Percentiles rank a stretch among this genome's conserved stretches.
Conservation (phyloP, 176 grass and related monocot species). For the Miscanthus lutarioriparius region DNA sequence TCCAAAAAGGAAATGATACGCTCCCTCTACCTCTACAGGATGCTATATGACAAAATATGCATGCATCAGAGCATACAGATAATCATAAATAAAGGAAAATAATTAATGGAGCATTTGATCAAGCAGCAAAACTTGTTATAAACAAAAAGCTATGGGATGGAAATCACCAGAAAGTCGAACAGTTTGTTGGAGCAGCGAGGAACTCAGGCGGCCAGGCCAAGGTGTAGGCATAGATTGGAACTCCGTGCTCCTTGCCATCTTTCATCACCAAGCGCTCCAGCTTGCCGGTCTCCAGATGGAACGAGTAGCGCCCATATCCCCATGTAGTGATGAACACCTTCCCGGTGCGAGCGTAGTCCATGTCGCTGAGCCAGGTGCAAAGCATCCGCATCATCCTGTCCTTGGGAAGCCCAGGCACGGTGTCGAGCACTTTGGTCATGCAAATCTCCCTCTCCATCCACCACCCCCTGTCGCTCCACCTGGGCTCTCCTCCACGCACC, state of each 20-base stretch:
- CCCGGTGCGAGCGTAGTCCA: background rate
- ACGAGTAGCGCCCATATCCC: background rate
- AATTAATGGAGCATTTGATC: background rate
- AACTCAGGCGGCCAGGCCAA: constrained; percentile 1
- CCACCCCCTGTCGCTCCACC: background rate
- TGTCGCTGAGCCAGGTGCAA: background rate
- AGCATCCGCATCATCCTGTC: background rate
- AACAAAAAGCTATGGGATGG: background rate
- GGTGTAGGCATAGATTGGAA: constrained; percentile 2
- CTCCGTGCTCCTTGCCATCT: background rate
- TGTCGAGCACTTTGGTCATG: background rate
- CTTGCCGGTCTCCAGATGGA: background rate
- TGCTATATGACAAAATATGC: background rate
- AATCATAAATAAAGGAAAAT: background rate
- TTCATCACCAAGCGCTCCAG: background rate
- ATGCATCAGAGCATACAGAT: background rate
- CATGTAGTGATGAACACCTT: background rate
- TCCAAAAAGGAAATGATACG: background rate
- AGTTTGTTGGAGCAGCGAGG: background rate
- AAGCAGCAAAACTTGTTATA: background rate
- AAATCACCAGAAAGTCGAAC: background rate
- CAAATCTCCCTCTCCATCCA: background rate
- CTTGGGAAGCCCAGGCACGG: background rate
- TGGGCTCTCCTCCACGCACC: background rate
- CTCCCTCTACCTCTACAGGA: background rate